phyloP scores from a whole-genome alignment of 306 rosid genomes.

The Cotoneaster glaucophyllus region DNA sequence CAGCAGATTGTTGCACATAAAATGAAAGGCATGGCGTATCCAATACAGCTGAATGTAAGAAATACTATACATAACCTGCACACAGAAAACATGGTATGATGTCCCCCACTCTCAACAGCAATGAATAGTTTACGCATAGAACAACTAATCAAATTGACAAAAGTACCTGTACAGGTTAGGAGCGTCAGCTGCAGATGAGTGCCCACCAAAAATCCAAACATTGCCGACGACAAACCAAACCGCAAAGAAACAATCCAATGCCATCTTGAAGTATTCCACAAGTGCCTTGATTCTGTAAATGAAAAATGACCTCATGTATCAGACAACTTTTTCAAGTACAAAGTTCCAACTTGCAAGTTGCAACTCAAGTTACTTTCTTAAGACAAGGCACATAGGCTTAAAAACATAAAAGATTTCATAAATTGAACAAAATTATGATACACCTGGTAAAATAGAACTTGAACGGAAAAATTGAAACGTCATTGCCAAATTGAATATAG shows the following conservation, averaged over 20 bases:
- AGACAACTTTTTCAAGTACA: not conserved
- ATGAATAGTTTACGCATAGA: not conserved
- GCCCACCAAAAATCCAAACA: constrained; percentile 98
- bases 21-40: constrained; percentile 99
- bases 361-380: constrained; percentile 4
- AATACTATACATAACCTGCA: constrained; percentile 93
- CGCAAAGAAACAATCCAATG: constrained; percentile 91
- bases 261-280: constrained; percentile 88
- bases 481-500: not conserved
- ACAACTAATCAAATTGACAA: constrained; percentile 4
- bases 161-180: constrained; percentile 90
- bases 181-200: constrained; percentile 58
- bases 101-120: constrained; percentile 6
- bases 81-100: constrained; percentile 21
- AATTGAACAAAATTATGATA: not conserved
- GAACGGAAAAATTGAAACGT: not conserved
- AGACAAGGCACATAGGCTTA: not conserved
- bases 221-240: constrained; percentile 98
- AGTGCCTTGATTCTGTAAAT: constrained; percentile 58
- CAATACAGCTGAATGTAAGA: constrained; percentile 89
- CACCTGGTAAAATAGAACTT: not conserved
- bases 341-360: not conserved
- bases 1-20: constrained; percentile 97
- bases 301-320: constrained; percentile 15
- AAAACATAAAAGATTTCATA: not conserved